Base-by-base conservation (phyloP, 2,329 filamentous ascomycete genomes). In the Ophiostoma himal-ulmi region DNA sequence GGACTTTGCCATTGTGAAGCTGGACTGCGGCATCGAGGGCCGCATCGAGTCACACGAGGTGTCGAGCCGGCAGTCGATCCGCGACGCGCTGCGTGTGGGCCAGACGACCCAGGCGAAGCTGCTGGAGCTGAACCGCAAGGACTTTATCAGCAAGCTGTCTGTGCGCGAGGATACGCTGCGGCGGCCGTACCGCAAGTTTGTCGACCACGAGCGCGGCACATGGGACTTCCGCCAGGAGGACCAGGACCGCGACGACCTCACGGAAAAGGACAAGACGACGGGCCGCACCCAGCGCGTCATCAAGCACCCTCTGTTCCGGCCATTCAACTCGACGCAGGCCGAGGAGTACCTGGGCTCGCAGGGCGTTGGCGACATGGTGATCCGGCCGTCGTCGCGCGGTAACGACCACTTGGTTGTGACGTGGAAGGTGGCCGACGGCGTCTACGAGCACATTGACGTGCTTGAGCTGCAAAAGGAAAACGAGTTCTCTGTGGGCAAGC, bases 391-490 rank as follows among this genome's bases (percentile, higher is more conserved):
- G 0, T 97, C 93, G 37, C 97, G 96, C 79, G 95, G 95, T 64
- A 91, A 93, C 71, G 95, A 99, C 78, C 95, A 99, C 82, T 84
- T 99, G 70, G 93, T 94, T 8, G 89, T 99, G 66, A 99, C 95
- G 0, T 99, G 95, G 95, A 99, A 99, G 83, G 94, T 99, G 17
- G 91, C 93, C 1, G 93, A 98, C 78, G 91, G 91, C 72, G 89
- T 98, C n/a, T 99, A 94, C 79, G 94, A 99, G 80, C 95, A 99
- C 79, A 92, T 99, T 74, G 95, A 99, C 79, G 94, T 99, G 44
- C 85, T 99, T 54, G 95, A 99, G 81, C 85, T 99, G 77, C 92
- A 96, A 79, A 99, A 99, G 81, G 93, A 97, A 73, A 98, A 93
- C 73, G 94, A 98, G 78, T 98, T 97, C 78, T 94, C 93, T 0